These are phyloP conservation scores for Rhodotorula sphaerocarpa DNA, from an alignment of 768 basidiomycete species.

Conservation along the genomic window DNA sequence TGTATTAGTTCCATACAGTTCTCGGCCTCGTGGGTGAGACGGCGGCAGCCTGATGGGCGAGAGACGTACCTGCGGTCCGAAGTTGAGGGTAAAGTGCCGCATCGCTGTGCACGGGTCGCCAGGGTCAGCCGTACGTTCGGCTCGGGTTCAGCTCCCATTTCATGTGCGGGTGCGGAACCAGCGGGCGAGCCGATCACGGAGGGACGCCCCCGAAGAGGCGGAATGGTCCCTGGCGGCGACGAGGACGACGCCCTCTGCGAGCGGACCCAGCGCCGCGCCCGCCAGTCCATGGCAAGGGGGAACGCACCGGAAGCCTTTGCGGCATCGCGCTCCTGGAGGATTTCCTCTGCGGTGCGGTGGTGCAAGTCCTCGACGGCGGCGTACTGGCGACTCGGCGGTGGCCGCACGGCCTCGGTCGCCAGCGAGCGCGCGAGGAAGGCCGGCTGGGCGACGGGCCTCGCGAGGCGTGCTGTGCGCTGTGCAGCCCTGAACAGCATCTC, in stretches of 20 bases:
- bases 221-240: too few species aligned
- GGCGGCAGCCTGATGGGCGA: too few species aligned
- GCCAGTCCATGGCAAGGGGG: neutral
- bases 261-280: too few species aligned
- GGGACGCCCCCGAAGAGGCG: too few species aligned
- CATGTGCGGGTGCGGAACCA: too few species aligned
- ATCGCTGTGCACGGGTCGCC: too few species aligned
- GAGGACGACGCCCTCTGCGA: too few species aligned
- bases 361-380: conserved; percentile 72
- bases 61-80: conserved; percentile 53
- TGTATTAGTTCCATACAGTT: too few species aligned
- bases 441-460: neutral
- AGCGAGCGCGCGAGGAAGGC: conserved; percentile 1
- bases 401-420: conserved; percentile 18
- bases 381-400: neutral
- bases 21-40: too few species aligned
- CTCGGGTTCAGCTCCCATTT: too few species aligned
- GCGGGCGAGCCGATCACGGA: neutral
- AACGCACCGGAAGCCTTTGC: conserved; percentile 13
- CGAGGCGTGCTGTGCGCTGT: neutral
- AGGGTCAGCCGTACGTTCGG: too few species aligned
- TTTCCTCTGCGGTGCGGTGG: conserved; percentile 65
- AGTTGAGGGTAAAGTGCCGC: conserved; percentile 69
- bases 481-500: conserved; percentile 7
- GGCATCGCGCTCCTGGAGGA: conserved; percentile 57